A percentile compares a stretch with the other conserved stretches of the same genome.
Evolutionary conservation across 129 eudicot species (phyloP).

Genomic region (Tanacetum coccineum): DNA sequence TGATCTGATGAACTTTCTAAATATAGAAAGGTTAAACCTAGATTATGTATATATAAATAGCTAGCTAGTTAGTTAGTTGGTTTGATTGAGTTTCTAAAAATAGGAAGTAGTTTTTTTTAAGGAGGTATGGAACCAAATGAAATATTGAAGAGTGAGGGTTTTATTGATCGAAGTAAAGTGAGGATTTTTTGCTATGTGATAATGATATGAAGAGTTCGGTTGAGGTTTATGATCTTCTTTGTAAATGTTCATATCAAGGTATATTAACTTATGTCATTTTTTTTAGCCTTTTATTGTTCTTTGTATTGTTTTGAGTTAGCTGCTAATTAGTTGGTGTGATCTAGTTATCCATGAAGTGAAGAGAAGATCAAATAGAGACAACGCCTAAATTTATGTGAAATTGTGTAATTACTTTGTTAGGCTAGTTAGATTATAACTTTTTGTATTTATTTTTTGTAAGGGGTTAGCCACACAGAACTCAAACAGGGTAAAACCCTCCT

Average conservation of each 20-base stretch:
- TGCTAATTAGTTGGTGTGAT: conserved; percentile 5
- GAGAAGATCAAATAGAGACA: too few species aligned
- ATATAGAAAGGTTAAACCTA: conserved; percentile 21
- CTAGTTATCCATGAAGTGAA: too few species aligned
- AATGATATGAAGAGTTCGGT: conserved; percentile 68
- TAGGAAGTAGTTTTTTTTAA: background rate
- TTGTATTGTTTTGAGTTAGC: background rate
- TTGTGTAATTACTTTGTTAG: too few species aligned
- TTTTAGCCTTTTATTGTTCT: background rate
- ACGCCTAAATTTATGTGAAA: too few species aligned
- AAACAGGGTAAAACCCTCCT: too few species aligned
- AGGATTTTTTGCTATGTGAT: conserved; percentile 92
- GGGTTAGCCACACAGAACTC: too few species aligned
- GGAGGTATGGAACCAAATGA: conserved; percentile 44
- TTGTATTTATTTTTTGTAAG: too few species aligned
- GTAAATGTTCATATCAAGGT: conserved; percentile 99
- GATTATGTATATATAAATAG: conserved; percentile 14
- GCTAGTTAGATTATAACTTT: too few species aligned
- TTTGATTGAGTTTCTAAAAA: too few species aligned
- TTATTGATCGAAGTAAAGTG: conserved; percentile 93
- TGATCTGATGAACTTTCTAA: conserved; percentile 8
- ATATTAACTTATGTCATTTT: conserved; percentile 8
- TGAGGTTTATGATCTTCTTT: conserved; percentile 72
- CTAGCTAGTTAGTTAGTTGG: conserved; percentile 6
- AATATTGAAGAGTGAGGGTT: conserved; percentile 49